phyloP scores from a whole-genome alignment of 2,329 filamentous ascomycete species.

The Aspergillus carbonarius region DNA sequence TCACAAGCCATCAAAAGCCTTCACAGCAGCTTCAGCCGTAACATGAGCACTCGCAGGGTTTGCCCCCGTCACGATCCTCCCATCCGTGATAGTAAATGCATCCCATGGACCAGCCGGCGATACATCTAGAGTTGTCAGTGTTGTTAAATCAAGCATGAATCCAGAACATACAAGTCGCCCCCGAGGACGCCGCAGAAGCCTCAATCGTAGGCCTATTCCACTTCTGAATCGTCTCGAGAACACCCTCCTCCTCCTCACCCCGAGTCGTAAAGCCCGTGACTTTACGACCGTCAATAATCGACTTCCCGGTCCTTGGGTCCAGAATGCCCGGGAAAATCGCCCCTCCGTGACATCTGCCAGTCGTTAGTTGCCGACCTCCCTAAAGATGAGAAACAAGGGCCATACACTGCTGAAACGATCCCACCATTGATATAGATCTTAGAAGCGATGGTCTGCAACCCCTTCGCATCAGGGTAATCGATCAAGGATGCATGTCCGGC shows the following conservation, averaged over 20 bases:
- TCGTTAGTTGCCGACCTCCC: not conserved
- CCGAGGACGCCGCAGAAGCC: constrained; percentile 24
- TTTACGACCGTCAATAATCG: constrained; percentile 35
- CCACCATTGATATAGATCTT: not conserved
- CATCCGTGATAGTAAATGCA: not conserved
- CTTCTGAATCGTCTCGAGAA: constrained; percentile 35
- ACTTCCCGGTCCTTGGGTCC: constrained; percentile 18
- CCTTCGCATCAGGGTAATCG: not conserved
- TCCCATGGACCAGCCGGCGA: not conserved
- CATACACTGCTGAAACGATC: not conserved
- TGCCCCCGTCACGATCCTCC: not conserved
- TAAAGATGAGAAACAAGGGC: not conserved
- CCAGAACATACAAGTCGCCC: not conserved
- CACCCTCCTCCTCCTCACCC: constrained; percentile 36
- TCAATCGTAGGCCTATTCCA: constrained; percentile 37
- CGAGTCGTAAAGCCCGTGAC: constrained; percentile 42
- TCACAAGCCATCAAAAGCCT: constrained; percentile 23
- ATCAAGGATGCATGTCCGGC: not conserved
- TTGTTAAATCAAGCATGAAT: not conserved
- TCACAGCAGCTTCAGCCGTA: constrained; percentile 11
- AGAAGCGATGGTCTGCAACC: not conserved
- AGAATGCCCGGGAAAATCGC: not conserved
- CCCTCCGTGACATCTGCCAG: not conserved
- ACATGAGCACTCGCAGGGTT: not conserved
- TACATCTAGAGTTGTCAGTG: not conserved